A percentile compares a stretch with the other conserved stretches of the same genome.
phyloP scores from a whole-genome alignment of 2,329 filamentous ascomycete genomes.

The Biscogniauxia mediterranea region DNA sequence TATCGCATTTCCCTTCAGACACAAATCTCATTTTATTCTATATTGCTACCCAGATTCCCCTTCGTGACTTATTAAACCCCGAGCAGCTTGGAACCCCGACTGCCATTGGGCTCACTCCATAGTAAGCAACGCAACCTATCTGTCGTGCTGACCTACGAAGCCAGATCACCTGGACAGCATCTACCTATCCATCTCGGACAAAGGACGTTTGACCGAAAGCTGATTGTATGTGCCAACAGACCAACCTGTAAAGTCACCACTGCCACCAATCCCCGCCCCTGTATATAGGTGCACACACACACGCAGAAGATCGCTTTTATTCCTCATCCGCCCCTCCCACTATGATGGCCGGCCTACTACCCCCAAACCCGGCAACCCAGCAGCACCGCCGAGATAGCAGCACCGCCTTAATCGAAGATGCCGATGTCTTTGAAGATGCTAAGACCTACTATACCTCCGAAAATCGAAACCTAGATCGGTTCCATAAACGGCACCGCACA shows the following conservation, averaged over 20 bases:
- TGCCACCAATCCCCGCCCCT: background rate
- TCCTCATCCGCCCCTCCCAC: conserved; percentile 2
- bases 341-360: conserved; percentile 26
- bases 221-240: background rate
- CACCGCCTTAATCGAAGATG: conserved; percentile 44
- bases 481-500: conserved; percentile 52
- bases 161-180: background rate
- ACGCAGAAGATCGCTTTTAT: background rate
- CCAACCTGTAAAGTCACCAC: background rate
- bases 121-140: background rate
- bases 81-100: background rate
- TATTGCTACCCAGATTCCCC: background rate
- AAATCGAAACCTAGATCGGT: conserved; percentile 49
- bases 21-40: background rate
- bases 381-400: conserved; percentile 19
- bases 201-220: background rate
- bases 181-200: background rate
- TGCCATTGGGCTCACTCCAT: background rate
- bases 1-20: background rate
- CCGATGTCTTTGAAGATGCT: conserved; percentile 54
- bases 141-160: background rate
- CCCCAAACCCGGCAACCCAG: conserved; percentile 16
- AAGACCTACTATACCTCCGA: conserved; percentile 59
- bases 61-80: background rate
- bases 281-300: background rate